Base-by-base conservation (phyloP, 164 flowering plant genomes). In the Dillenia suffruticosa region DNA sequence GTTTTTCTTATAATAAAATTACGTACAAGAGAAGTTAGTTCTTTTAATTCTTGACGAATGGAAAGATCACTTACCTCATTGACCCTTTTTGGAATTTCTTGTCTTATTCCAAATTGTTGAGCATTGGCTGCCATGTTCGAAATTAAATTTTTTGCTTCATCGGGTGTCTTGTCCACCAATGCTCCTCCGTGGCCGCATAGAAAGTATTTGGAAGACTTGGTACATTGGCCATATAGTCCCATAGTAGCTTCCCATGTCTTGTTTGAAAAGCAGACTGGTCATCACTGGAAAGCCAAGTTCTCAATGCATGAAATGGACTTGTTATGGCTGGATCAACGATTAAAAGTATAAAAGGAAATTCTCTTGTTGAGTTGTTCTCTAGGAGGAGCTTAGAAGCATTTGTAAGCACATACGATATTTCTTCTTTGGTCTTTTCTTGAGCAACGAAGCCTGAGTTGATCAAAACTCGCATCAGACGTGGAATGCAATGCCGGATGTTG, bases 401-500 rank as follows among this genome's bases (percentile, higher is more conserved):
- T 15, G 85, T 72, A 6, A 76, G 75, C 12, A 49, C 66, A 70
- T 76, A 79, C 8, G 54, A 70, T 22, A 59, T 65, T 56, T 70
- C 40, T 26, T 66, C 50, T 9, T 44, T 13, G 7, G 11, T 5
- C 8, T 56, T 45, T 17, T 53, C 72, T 22, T 54, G 32, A 9
- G 72, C 40, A 51, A 78, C 77, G 68, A 77, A 65, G 59, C 84
- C 81, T 1, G 70, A 58, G 59, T 79, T 77, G 3, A 75, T 69
- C 62, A 84, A 49, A 0, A 76, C 14, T 46, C 82, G 77, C 81
- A 84, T 74, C 2, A 77, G 79, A 12, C 80, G 72, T 19, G 57
- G 17, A 4, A 80, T 11, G 16, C 40, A 56, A 2, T 40, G 40
- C 12, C 70, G 3, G 40, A 26, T 26, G 40, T 26, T 26, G 40